Conservation (phyloP, 345 rosid species). For the Euclidium syriacum region DNA sequence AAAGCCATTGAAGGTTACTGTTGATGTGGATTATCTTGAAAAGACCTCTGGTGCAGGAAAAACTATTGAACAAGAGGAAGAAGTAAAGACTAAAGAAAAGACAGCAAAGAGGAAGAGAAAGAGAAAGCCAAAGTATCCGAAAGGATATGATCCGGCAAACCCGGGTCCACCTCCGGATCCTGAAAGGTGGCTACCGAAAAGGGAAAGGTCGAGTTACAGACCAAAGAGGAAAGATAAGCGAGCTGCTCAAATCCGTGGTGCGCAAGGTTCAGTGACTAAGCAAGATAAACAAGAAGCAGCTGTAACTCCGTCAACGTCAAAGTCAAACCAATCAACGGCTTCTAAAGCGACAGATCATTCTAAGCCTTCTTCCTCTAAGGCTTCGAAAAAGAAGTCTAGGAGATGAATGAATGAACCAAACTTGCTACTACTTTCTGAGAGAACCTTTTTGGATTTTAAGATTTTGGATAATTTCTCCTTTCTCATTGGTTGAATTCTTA, state of each 20-base stretch:
- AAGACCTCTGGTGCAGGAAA: slow-evolving; percentile 87
- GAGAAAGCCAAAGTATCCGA: slow-evolving; percentile 96
- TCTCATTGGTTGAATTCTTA: not conserved
- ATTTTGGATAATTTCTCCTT: slow-evolving; percentile 11
- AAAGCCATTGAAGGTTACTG: slow-evolving; percentile 57
- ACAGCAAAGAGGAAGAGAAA: slow-evolving; percentile 83
- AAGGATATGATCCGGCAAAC: slow-evolving; percentile 93
- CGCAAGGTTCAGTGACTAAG: slow-evolving; percentile 79
- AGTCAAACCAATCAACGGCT: slow-evolving; percentile 37
- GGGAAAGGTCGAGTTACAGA: slow-evolving; percentile 87
- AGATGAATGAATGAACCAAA: slow-evolving; percentile 40
- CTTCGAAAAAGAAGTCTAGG: slow-evolving; percentile 90
- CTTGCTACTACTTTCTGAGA: not conserved
- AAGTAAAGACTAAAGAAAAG: slow-evolving; percentile 68
- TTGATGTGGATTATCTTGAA: slow-evolving; percentile 75
- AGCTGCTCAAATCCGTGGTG: slow-evolving; percentile 91
- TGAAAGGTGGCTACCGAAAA: slow-evolving; percentile 96
- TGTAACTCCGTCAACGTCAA: slow-evolving; percentile 34
- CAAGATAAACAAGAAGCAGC: slow-evolving; percentile 65
- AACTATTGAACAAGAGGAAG: slow-evolving; percentile 63
- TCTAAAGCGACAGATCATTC: slow-evolving; percentile 51
- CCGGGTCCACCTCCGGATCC: slow-evolving; percentile 99
- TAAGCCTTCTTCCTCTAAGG: slow-evolving; percentile 70
- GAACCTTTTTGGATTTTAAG: too few relatives aligned
- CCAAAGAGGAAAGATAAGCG: slow-evolving; percentile 96